phyloP scores from a whole-genome alignment of 441 rosid species.

The Gossypium lobatum region DNA sequence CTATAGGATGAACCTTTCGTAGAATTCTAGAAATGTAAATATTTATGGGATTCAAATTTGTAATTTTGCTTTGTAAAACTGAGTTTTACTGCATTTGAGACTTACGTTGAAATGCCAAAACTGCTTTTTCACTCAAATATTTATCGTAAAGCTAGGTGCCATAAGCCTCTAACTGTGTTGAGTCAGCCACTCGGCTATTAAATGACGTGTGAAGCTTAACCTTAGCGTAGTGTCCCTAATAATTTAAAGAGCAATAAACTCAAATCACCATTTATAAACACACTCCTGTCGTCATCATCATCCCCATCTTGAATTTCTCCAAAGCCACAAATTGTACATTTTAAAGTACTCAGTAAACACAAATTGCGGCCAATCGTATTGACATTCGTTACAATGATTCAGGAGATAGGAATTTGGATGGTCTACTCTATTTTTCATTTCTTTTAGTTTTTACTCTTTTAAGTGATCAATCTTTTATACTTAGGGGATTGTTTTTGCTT shows the following conservation, averaged over 20 bases:
- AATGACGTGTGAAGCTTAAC: not conserved
- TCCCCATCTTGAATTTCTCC: not conserved
- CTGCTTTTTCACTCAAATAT: not conserved
- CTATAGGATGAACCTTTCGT: slow-evolving; percentile 10
- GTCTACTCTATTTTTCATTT: not conserved
- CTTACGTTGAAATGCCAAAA: slow-evolving; percentile 12
- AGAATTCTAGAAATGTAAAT: slow-evolving; percentile 24
- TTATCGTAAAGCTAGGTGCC: not conserved
- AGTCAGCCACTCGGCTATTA: not conserved
- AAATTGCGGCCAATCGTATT: not conserved
- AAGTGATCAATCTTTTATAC: too few relatives aligned
- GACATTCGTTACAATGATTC: not conserved
- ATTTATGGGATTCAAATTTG: slow-evolving; percentile 17
- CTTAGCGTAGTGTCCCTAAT: not conserved
- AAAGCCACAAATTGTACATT: not conserved
- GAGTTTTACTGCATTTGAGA: slow-evolving; percentile 17
- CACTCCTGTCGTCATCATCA: not conserved
- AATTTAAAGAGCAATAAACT: not conserved
- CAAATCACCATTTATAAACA: not conserved
- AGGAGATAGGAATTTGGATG: too few relatives aligned
- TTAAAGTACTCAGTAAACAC: not conserved
- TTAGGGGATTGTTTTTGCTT: too few relatives aligned
- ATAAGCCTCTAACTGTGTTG: not conserved
- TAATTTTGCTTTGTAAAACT: slow-evolving; percentile 24
- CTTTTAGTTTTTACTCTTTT: not conserved